Evolutionary conservation across 106 monocot genomes (phyloP).

Genomic region (Acorus gramineus): DNA sequence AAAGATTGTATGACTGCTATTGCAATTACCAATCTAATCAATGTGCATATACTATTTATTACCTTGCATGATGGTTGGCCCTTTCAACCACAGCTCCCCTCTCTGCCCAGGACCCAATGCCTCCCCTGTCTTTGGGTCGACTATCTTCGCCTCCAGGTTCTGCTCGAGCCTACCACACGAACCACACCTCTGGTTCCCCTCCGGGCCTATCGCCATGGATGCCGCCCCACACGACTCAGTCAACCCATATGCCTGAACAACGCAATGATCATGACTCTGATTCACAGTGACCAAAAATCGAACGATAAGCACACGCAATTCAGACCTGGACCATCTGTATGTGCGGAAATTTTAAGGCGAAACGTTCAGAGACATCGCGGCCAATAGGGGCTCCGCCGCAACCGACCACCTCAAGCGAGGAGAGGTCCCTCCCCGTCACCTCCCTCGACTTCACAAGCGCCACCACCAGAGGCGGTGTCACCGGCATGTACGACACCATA

Average conservation of each 20-base stretch:
- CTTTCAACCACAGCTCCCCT: conserved; percentile 71
- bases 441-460: conserved; percentile 43
- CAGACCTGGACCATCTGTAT: conserved; percentile 38
- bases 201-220: conserved; percentile 11
- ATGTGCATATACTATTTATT: background rate
- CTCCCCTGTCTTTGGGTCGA: conserved; percentile 45
- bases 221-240: conserved; percentile 36
- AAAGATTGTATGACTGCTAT: too few species aligned
- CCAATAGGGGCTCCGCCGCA: conserved; percentile 61
- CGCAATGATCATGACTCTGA: background rate
- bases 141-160: conserved; percentile 45
- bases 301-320: background rate
- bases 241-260: conserved; percentile 45
- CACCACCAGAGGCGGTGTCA: conserved; percentile 52
- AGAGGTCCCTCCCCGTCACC: conserved; percentile 26
- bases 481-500: conserved; percentile 33
- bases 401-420: conserved; percentile 26
- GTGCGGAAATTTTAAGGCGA: conserved; percentile 29
- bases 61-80: conserved; percentile 46
- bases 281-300: background rate
- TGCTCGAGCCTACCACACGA: conserved; percentile 35
- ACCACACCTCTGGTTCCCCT: conserved; percentile 26
- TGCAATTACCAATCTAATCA: background rate
- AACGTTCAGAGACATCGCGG: conserved; percentile 35
- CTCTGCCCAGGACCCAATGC: conserved; percentile 17